Evolutionary conservation across 495 filamentous ascomycete genomes (phyloP).

Genomic region (Aspergillus cavernicola): DNA sequence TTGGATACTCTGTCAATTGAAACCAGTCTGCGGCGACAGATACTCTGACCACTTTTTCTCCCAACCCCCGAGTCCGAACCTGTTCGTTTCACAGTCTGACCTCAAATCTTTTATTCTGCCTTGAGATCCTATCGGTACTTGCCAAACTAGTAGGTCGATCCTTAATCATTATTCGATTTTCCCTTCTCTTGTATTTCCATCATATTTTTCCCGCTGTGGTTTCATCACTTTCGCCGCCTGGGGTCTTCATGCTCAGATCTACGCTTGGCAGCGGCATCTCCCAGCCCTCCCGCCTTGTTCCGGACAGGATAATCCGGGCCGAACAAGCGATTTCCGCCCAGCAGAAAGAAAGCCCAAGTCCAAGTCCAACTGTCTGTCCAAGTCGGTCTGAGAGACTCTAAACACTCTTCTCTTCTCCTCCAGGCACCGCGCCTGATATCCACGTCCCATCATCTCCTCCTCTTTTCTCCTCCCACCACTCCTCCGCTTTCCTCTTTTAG

Average conservation of each 20-base stretch:
- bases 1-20: background rate
- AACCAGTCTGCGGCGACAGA: background rate
- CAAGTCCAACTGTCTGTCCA: slow-evolving; percentile 1
- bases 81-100: background rate
- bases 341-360: slow-evolving; percentile 21
- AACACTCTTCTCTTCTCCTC: slow-evolving; percentile 5
- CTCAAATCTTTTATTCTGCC: background rate
- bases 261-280: slow-evolving; percentile 37
- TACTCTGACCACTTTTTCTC: slow-evolving; percentile 5
- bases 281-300: slow-evolving; percentile 34
- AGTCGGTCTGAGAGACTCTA: slow-evolving; percentile 2
- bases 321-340: slow-evolving; percentile 45
- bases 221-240: slow-evolving; percentile 11
- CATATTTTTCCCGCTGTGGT: slow-evolving; percentile 1
- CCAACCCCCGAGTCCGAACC: background rate
- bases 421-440: slow-evolving; percentile 28
- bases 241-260: slow-evolving; percentile 41
- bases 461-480: slow-evolving; percentile 1
- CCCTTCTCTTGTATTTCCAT: background rate
- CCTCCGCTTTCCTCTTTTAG: background rate
- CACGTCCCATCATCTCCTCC: slow-evolving; percentile 15
- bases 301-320: slow-evolving; percentile 39
- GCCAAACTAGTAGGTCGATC: background rate
- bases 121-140: background rate
- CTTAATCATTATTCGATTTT: background rate